Conservation (phyloP, 2,329 filamentous ascomycete genomes). For the Aureobasidium sp. region DNA sequence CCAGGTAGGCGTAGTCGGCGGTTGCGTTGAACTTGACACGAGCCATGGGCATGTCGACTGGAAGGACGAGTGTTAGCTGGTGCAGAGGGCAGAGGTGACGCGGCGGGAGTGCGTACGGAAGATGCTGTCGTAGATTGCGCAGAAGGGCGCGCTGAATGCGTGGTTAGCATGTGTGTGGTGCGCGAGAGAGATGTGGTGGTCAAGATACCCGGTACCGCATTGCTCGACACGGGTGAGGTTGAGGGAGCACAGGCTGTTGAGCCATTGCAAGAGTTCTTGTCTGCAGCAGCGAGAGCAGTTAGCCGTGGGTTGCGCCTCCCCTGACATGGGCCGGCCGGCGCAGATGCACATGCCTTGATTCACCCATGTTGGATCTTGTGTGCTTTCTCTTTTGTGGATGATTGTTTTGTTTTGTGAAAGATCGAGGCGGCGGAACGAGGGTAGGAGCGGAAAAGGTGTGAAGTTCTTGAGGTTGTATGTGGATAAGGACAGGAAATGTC, state of each 20-base stretch:
- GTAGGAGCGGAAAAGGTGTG: background rate
- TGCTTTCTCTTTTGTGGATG: background rate
- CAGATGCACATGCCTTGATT: conserved; percentile 16
- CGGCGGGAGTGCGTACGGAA: conserved; percentile 50
- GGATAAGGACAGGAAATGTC: background rate
- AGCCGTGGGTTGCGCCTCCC: background rate
- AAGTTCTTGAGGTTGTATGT: background rate
- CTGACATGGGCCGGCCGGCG: background rate
- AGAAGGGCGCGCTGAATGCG: conserved; percentile 69
- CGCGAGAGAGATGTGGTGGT: background rate
- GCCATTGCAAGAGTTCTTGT: conserved; percentile 92
- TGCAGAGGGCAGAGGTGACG: background rate
- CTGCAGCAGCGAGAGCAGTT: conserved; percentile 40
- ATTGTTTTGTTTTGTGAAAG: background rate
- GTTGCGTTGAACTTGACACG: conserved; percentile 98
- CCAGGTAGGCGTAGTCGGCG: conserved; percentile 91
- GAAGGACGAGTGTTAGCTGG: background rate
- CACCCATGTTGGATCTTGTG: conserved; percentile 15
- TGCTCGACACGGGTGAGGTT: conserved; percentile 98
- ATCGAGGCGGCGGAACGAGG: background rate
- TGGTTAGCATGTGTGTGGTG: conserved; percentile 2
- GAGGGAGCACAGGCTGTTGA: conserved; percentile 95
- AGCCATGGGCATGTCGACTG: conserved; percentile 83
- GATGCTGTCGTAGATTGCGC: conserved; percentile 97
- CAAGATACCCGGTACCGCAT: conserved; percentile 84